Evolutionary conservation across 2,329 filamentous ascomycete species (phyloP).

Genomic region (Herpotrichia juniperi): DNA sequence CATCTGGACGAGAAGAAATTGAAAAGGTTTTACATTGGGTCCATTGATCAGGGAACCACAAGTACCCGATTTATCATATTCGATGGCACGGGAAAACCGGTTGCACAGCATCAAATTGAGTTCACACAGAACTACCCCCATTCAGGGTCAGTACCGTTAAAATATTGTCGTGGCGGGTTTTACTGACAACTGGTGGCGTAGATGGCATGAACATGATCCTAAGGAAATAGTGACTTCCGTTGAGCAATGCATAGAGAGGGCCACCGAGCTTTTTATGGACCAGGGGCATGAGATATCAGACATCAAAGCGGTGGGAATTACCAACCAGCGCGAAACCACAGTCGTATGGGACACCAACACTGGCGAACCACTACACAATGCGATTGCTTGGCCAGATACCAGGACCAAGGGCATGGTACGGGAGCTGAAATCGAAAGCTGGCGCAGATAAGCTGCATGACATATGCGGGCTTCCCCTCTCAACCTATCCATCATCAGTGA

Average conservation of each 20-base stretch:
- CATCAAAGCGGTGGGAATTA: slow-evolving; percentile 82
- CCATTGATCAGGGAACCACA: slow-evolving; percentile 90
- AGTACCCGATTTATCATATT: slow-evolving; percentile 91
- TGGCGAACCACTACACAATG: slow-evolving; percentile 80
- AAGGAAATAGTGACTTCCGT: slow-evolving; percentile 76
- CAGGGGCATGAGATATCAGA: slow-evolving; percentile 70
- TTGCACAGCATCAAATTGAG: slow-evolving; percentile 85
- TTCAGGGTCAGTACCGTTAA: slow-evolving; percentile 69
- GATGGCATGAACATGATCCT: slow-evolving; percentile 91
- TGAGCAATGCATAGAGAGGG: slow-evolving; percentile 78
- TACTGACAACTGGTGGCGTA: slow-evolving; percentile 44
- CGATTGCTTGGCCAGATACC: slow-evolving; percentile 90
- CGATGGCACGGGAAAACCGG: slow-evolving; percentile 75
- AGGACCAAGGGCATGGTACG: slow-evolving; percentile 77
- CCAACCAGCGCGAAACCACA: slow-evolving; percentile 88
- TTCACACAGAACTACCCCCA: slow-evolving; percentile 85
- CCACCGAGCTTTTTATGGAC: slow-evolving; percentile 72
- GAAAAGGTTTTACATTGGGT: slow-evolving; percentile 75
- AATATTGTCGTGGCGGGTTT: not conserved
- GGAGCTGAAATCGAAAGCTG: slow-evolving; percentile 71
- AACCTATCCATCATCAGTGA: slow-evolving; percentile 86
- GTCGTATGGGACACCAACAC: slow-evolving; percentile 83
- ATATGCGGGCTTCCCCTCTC: slow-evolving; percentile 83
- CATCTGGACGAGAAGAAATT: slow-evolving; percentile 41
- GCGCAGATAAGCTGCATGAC: slow-evolving; percentile 71